These are phyloP conservation scores for Aotearoamyces nothofagi DNA, from an alignment of 2,329 filamentous ascomycete genomes.

Conservation along the genomic window DNA sequence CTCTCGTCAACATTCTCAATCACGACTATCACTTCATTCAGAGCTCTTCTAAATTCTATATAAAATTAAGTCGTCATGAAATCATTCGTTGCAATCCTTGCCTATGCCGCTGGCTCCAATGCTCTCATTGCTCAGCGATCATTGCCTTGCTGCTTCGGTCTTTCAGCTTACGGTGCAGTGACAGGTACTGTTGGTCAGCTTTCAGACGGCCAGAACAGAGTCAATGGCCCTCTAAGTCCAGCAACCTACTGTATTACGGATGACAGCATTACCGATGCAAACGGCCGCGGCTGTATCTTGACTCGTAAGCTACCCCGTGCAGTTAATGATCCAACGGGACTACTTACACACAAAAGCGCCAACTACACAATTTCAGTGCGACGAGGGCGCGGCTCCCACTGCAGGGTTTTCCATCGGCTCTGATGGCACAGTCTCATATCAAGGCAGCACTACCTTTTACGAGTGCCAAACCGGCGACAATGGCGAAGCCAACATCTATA, in stretches of 20 bases:
- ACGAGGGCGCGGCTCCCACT: constrained; percentile 32
- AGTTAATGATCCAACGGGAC: too few relatives aligned
- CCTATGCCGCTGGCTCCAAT: constrained; percentile 24
- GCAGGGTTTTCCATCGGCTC: constrained; percentile 39
- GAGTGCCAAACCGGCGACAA: constrained; percentile 29
- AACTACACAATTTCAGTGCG: constrained; percentile 21
- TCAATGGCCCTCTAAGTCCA: constrained; percentile 30
- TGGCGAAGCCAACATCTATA: constrained; percentile 24
- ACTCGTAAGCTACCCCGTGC: constrained; percentile 28
- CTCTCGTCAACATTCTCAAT: too few relatives aligned
- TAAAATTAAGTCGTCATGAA: too few relatives aligned
- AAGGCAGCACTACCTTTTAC: constrained; percentile 35
- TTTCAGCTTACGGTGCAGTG: constrained; percentile 30
- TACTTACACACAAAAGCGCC: constrained; percentile 3
- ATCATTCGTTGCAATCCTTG: constrained; percentile 18
- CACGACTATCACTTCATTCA: too few relatives aligned
- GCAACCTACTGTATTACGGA: constrained; percentile 36
- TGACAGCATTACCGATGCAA: constrained; percentile 35
- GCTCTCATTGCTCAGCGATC: constrained; percentile 21
- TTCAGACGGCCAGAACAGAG: constrained; percentile 41
- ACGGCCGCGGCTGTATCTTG: constrained; percentile 46
- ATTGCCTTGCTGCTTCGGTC: constrained; percentile 29
- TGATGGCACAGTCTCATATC: constrained; percentile 33
- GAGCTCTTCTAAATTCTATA: too few relatives aligned
- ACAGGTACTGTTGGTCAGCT: constrained; percentile 42